Percentiles rank a stretch among this genome's conserved stretches.
Conservation (phyloP, 2,329 filamentous ascomycete genomes). For the Westerdykella sp. region DNA sequence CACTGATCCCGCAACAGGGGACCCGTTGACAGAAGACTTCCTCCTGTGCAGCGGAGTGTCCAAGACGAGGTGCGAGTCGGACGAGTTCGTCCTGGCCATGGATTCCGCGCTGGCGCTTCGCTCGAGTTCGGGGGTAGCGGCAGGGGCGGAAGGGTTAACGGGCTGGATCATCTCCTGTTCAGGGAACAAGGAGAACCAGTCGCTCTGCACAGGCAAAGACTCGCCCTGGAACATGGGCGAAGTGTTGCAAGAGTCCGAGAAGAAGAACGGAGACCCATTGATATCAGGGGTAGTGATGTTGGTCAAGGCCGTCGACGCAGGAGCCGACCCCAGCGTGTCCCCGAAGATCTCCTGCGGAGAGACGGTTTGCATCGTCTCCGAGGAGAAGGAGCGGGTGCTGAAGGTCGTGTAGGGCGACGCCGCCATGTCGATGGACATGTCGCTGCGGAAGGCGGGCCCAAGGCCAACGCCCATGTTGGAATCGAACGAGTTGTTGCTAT, state of each 20-base stretch:
- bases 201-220: constrained; percentile 51
- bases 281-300: constrained; percentile 75
- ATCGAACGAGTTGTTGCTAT: constrained; percentile 39
- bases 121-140: constrained; percentile 34
- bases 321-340: constrained; percentile 65
- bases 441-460: constrained; percentile 38
- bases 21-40: constrained; percentile 39
- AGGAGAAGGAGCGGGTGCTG: constrained; percentile 27
- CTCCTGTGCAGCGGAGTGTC: constrained; percentile 31
- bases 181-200: constrained; percentile 72
- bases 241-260: constrained; percentile 61
- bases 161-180: constrained; percentile 36
- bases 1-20: constrained; percentile 58
- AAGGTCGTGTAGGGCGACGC: constrained; percentile 40
- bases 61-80: constrained; percentile 29
- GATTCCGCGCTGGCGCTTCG: constrained; percentile 37
- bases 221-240: constrained; percentile 66
- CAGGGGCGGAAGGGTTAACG: constrained; percentile 14
- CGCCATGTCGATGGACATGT: constrained; percentile 21
- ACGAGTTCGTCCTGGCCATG: constrained; percentile 31
- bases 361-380: constrained; percentile 53
- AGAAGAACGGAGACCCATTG: constrained; percentile 70
- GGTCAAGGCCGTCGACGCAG: constrained; percentile 75
- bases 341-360: constrained; percentile 78
- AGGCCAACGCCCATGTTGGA: constrained; percentile 45